These are phyloP conservation scores for Magnusiomyces ingens DNA, from an alignment of 1,139 yeast species.

Conservation along the genomic window DNA sequence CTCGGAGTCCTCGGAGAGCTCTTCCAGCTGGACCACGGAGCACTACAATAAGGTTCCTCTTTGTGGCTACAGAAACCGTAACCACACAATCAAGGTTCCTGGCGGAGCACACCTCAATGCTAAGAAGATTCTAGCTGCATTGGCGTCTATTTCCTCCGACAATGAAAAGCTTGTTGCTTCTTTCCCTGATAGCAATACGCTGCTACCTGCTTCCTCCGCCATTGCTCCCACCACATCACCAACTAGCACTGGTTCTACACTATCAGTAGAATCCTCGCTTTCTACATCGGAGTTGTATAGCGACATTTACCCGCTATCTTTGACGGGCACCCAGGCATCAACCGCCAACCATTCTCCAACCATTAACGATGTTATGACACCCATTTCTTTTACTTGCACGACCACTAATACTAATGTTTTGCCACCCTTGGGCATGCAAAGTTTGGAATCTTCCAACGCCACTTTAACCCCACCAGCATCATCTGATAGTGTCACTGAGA, in stretches of 20 bases:
- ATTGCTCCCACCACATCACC: background rate
- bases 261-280: no score
- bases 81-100: constrained; percentile 11
- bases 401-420: no score
- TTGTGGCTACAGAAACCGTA: constrained; percentile 24
- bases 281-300: no score
- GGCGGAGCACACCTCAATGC: constrained; percentile 7
- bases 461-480: no score
- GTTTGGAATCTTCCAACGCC: no score
- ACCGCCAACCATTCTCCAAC: no score
- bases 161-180: constrained; percentile 9
- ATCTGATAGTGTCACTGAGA: no score
- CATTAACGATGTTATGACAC: no score
- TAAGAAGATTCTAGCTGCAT: constrained; percentile 10
- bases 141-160: constrained; percentile 10
- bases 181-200: background rate
- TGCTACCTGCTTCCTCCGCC: background rate
- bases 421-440: no score
- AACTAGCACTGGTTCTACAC: background rate
- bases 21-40: constrained; percentile 10
- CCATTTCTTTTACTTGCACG: no score
- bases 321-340: no score
- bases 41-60: constrained; percentile 22
- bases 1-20: background rate
- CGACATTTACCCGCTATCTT: no score